Base-by-base conservation (phyloP, 2,329 filamentous ascomycete species). In the Xylariaceae sp. region DNA sequence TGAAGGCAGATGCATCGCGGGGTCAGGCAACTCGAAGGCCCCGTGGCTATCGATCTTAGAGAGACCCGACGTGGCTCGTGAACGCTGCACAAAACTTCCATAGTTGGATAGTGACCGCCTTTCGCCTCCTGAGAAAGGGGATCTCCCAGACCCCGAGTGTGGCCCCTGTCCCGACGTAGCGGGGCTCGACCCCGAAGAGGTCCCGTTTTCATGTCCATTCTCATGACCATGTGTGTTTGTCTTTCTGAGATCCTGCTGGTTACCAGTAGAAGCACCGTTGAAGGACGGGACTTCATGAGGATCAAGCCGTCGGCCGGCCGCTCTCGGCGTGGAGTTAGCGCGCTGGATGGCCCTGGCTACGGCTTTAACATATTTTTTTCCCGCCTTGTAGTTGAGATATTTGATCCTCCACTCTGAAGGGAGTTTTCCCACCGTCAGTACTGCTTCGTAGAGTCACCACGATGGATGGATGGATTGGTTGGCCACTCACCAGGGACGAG, bases 371-470 rank as follows among this genome's bases (percentile, higher is more conserved):
- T 92, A 88, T 77, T 97, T 97, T 77, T 97, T 97, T 61, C 92
- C 93, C 58, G 86, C 86, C 81, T 96, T 96, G 80, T 97, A 97
- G 75, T 97, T 86, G 67, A 97, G 82, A 74, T 97, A 97, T 75
- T 96, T 96, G 73, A 87, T 83, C 69, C 89, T 86, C 93, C 93
- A 97, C 83, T 97, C 85, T 87, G 10, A 13, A 55, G 49, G 37
- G 3, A 17, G 2, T 15, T 44, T 3, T 49, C 48, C 45, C 23
- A 11, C 18, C 1, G 35, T 57, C 23, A 61, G 57, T 18, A 50
- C 9, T 51, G 1, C 49, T 54, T 44, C 18, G 9, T 47, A n/a
- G 30, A 8, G n/a, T 17, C 15, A 45, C 34, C 3, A 34, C 44
- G 17, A 34, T 37, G 35, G n/a, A 8, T 50, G 11, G 5, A 49